phyloP scores from a whole-genome alignment of 148 eudicot genomes.

The Agrostemma githago region DNA sequence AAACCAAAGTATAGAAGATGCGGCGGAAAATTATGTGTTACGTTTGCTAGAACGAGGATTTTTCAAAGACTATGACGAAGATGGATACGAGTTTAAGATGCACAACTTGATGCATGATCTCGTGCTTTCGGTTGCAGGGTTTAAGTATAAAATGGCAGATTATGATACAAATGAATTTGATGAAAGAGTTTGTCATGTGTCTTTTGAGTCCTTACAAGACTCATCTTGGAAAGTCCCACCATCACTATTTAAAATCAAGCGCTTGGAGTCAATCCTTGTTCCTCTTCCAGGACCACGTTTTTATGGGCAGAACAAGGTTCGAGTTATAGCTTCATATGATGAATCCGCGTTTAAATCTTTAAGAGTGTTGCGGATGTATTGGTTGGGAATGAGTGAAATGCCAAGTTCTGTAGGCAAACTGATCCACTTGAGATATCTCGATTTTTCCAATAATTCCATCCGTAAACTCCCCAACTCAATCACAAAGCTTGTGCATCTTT shows the following conservation, averaged over 20 bases:
- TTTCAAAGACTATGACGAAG: too few species aligned
- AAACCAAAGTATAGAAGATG: too few species aligned
- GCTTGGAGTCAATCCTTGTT: neutral
- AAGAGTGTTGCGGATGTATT: conserved; percentile 2
- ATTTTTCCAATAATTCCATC: too few species aligned
- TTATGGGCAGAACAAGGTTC: neutral
- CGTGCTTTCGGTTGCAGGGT: too few species aligned
- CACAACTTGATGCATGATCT: too few species aligned
- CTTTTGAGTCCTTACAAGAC: neutral
- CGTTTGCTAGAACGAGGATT: too few species aligned
- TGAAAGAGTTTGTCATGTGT: conserved; percentile 5
- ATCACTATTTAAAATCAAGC: neutral
- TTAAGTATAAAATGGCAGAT: conserved; percentile 8
- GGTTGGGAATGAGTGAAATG: neutral
- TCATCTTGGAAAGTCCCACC: too few species aligned
- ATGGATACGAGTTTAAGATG: neutral
- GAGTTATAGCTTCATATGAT: too few species aligned
- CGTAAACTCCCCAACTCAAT: neutral
- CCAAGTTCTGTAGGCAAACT: conserved; percentile 8
- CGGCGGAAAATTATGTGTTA: too few species aligned
- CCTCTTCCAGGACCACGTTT: neutral
- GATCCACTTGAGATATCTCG: neutral
- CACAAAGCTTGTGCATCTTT: neutral
- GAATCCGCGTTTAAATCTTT: neutral
- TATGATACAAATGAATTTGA: neutral